phyloP scores from a whole-genome alignment of 2,329 filamentous ascomycete species.

The Cladophialophora bantiana region DNA sequence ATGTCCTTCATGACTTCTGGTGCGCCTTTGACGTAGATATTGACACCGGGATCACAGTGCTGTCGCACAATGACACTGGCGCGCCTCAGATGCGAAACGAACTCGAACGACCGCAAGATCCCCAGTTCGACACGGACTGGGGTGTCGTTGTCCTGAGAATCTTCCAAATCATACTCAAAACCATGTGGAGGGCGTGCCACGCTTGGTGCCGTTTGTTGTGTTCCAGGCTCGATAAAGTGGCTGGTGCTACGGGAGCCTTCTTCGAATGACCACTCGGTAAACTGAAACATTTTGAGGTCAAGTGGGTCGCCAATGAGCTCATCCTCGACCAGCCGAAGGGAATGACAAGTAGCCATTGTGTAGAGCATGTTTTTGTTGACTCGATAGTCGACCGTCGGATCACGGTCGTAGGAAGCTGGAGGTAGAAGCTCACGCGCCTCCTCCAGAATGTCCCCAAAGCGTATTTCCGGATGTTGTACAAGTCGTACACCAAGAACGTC shows the following conservation, averaged over 20 bases:
- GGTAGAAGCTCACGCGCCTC: conserved; percentile 68
- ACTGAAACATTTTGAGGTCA: conserved; percentile 98
- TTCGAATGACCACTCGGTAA: conserved; percentile 89
- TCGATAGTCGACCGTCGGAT: conserved; percentile 66
- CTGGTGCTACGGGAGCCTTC: conserved; percentile 76
- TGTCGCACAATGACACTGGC: conserved; percentile 92
- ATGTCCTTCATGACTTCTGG: conserved; percentile 97
- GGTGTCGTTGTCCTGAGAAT: conserved; percentile 42
- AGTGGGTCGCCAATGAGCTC: conserved; percentile 92
- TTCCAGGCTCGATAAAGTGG: conserved; percentile 73
- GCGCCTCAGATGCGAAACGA: conserved; percentile 87
- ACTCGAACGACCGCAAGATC: conserved; percentile 90
- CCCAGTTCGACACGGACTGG: conserved; percentile 76
- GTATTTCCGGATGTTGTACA: conserved; percentile 67
- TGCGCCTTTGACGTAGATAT: conserved; percentile 94
- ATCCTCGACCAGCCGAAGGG: conserved; percentile 81
- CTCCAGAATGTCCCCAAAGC: conserved; percentile 75
- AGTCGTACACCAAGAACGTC: conserved; percentile 90
- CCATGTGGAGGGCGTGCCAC: conserved; percentile 79
- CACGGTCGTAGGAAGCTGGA: conserved; percentile 61
- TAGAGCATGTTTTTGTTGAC: conserved; percentile 77
- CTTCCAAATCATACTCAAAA: conserved; percentile 64
- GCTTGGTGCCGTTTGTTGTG: conserved; percentile 77
- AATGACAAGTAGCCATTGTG: conserved; percentile 98
- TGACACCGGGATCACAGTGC: conserved; percentile 82